Evolutionary conservation across 2,329 filamentous ascomycete genomes (phyloP), one percentile per base, ranked within the genome.

Genomic region (Aspergillus sclerotialis): DNA sequence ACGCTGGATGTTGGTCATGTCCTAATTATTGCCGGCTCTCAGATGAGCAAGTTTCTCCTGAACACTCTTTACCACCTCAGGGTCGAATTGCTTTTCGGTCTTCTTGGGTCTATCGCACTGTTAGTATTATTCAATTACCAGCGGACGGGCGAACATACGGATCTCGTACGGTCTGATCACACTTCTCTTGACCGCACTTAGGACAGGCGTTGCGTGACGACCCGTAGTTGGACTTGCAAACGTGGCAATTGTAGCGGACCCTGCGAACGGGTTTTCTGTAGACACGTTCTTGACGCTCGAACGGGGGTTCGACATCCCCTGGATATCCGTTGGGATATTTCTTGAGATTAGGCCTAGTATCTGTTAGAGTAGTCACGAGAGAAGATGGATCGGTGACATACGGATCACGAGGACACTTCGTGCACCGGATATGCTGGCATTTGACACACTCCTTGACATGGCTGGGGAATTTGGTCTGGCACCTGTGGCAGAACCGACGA

Each of bases 401-500:
- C 26, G 33, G 16, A 12, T 32, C 28, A 28, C 19, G 31, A 13
- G 24, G 18, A 32, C 10, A 23, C 16, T 17, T 24, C n/a, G 26
- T 32, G 23, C 17, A 28, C 13, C 85, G 79, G 33, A 72, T 58
- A 58, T 94, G 88, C 17, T 70, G 65, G 60, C 88, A 94, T 25
- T 68, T 69, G 6, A 68, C 60, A 56, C 88, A 94, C 54, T 75
- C 64, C 40, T 80, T 85, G 39, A 61, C 67, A 19, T 72, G 68
- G 5, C 68, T 52, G 2, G 63, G 58, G 53, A 88, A 92, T 1
- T 80, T 53, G 2, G 68, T 73, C 30, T 75, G 56, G 57, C 88
- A 94, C 49, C 76, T 70, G 60, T 93, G 87, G 58, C 88, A 94
- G 32, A 68, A 79, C 38, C 86, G 78, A 36, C 84, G 73, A 29